phyloP scores from a whole-genome alignment of 1,284 basidiomycete species.

The Ustilago lituana region DNA sequence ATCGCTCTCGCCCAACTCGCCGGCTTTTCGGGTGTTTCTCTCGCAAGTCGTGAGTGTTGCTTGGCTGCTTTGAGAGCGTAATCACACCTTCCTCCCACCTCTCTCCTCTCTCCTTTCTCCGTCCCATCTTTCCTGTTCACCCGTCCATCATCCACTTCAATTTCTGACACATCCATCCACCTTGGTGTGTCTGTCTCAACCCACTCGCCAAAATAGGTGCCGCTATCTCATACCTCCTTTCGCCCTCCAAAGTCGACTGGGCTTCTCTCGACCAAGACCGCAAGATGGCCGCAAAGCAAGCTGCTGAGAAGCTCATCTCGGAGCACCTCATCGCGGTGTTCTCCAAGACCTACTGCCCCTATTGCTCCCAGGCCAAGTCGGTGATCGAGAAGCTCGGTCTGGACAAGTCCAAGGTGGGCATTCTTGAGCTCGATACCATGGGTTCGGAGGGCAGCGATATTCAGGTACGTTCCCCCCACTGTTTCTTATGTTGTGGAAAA shows the following conservation, averaged over 20 bases:
- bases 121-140: too few species aligned
- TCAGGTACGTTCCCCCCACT: constrained; percentile 35
- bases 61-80: too few species aligned
- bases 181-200: not conserved
- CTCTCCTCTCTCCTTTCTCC: too few species aligned
- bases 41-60: too few species aligned
- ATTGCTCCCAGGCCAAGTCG: constrained; percentile 66
- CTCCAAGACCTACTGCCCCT: constrained; percentile 67
- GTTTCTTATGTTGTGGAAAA: not conserved
- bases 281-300: constrained; percentile 66
- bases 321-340: constrained; percentile 67
- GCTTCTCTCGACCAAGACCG: not conserved
- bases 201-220: constrained; percentile 30
- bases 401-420: constrained; percentile 59
- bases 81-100: too few species aligned
- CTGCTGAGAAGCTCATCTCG: constrained; percentile 65
- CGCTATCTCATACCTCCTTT: constrained; percentile 15
- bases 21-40: too few species aligned
- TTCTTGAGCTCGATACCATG: constrained; percentile 68
- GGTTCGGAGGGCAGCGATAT: constrained; percentile 61
- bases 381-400: constrained; percentile 63
- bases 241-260: constrained; percentile 7
- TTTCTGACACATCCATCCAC: not conserved
- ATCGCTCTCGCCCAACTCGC: too few species aligned
- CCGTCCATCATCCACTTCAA: too few species aligned